Conservation (phyloP, 2,329 filamentous ascomycete genomes). For the Pseudocercospora crystallina region DNA sequence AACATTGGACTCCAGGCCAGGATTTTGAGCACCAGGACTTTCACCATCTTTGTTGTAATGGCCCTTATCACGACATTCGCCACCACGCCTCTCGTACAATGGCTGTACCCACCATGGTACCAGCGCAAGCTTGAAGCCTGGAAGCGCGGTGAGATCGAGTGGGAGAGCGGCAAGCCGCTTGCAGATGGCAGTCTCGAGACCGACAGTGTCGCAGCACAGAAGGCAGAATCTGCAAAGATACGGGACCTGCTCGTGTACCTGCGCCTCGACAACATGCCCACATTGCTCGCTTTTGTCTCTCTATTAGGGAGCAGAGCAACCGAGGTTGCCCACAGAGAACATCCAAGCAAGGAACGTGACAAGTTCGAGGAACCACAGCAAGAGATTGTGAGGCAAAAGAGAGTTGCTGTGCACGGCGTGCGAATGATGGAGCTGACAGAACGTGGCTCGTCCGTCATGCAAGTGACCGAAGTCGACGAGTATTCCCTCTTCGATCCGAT, state of each 20-base stretch:
- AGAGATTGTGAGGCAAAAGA: constrained; percentile 4
- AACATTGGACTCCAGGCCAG: constrained; percentile 18
- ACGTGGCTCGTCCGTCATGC: constrained; percentile 93
- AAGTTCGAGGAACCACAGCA: constrained; percentile 9
- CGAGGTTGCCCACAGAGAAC: constrained; percentile 39
- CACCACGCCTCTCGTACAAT: constrained; percentile 73
- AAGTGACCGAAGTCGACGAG: constrained; percentile 79
- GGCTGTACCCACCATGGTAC: constrained; percentile 75
- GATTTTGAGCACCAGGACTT: constrained; percentile 73
- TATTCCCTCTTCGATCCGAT: constrained; percentile 69
- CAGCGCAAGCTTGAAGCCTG: constrained; percentile 70
- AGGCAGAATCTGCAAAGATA: constrained; percentile 54
- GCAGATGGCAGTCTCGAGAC: constrained; percentile 29
- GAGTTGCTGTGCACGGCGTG: constrained; percentile 67
- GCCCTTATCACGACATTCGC: constrained; percentile 81
- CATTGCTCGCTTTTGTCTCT: constrained; percentile 77
- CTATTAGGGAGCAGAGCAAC: constrained; percentile 63
- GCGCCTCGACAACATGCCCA: constrained; percentile 79
- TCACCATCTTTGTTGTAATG: constrained; percentile 95
- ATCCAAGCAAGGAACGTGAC: constrained; percentile 34
- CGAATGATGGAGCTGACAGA: constrained; percentile 85
- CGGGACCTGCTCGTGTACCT: constrained; percentile 75
- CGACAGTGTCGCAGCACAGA: constrained; percentile 45
- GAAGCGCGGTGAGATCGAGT: constrained; percentile 87
- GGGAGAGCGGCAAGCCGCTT: constrained; percentile 64